Conservation (phyloP, 2,329 filamentous ascomycete species). For the Aspergillus phoenicis region DNA sequence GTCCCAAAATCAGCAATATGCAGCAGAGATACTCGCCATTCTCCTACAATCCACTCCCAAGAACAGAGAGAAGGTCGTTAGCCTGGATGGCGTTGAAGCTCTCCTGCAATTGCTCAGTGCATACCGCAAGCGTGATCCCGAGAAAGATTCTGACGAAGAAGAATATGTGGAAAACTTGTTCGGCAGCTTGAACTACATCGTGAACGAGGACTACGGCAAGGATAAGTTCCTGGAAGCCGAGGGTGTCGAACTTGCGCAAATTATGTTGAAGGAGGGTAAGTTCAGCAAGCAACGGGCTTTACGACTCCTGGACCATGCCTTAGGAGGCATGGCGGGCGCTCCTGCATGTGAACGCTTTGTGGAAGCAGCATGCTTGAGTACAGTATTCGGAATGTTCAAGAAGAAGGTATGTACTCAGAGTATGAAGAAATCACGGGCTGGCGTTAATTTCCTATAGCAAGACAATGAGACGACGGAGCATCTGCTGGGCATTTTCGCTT, state of each 20-base stretch:
- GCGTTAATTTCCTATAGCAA: slow-evolving; percentile 49
- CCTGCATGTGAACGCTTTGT: slow-evolving; percentile 75
- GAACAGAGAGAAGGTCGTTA: slow-evolving; percentile 66
- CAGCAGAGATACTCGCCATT: slow-evolving; percentile 88
- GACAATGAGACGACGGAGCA: slow-evolving; percentile 72
- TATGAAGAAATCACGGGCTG: not conserved
- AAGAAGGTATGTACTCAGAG: slow-evolving; percentile 58
- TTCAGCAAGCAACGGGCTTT: slow-evolving; percentile 77
- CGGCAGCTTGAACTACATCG: slow-evolving; percentile 78
- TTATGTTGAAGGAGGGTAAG: slow-evolving; percentile 89
- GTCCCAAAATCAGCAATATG: slow-evolving; percentile 92
- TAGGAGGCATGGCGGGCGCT: slow-evolving; percentile 59
- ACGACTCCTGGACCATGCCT: slow-evolving; percentile 80
- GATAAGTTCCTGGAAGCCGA: slow-evolving; percentile 82
- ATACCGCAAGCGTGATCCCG: slow-evolving; percentile 84
- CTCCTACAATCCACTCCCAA: slow-evolving; percentile 73
- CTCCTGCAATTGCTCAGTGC: slow-evolving; percentile 80
- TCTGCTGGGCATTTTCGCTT: slow-evolving; percentile 80
- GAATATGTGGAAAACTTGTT: slow-evolving; percentile 96
- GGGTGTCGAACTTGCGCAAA: slow-evolving; percentile 84
- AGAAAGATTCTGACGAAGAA: slow-evolving; percentile 83
- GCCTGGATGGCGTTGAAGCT: slow-evolving; percentile 72
- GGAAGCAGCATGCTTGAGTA: slow-evolving; percentile 81
- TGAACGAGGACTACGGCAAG: slow-evolving; percentile 75
- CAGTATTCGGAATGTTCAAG: slow-evolving; percentile 83